Evolutionary conservation across 805 yeast genomes (phyloP).

Genomic region (Cyberlindnera mycetangii): DNA sequence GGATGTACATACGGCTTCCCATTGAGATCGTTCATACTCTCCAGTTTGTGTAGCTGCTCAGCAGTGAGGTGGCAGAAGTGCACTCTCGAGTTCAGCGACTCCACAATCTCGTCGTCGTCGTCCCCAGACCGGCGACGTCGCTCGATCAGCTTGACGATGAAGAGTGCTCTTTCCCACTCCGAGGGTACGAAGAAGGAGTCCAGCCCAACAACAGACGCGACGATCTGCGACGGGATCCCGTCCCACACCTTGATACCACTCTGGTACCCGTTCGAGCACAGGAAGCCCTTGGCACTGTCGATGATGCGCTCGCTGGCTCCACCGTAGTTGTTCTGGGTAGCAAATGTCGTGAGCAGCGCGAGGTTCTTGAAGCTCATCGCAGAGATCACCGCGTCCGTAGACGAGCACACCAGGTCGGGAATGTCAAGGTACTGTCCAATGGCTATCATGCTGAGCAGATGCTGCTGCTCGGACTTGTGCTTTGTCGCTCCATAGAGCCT

Average conservation of each 20-base stretch:
- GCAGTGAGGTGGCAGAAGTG: slow-evolving; percentile 48
- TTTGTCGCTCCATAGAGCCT: slow-evolving; percentile 44
- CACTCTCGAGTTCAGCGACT: slow-evolving; percentile 39
- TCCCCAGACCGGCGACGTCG: slow-evolving; percentile 27
- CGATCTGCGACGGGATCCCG: slow-evolving; percentile 40
- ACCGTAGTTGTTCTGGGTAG: slow-evolving; percentile 43
- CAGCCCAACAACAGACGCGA: slow-evolving; percentile 43
- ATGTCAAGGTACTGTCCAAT: slow-evolving; percentile 49
- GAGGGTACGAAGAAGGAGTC: slow-evolving; percentile 52
- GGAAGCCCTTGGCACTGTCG: slow-evolving; percentile 44
- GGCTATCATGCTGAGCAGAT: slow-evolving; percentile 44
- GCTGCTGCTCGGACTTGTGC: slow-evolving; percentile 30
- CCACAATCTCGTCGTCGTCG: slow-evolving; percentile 25
- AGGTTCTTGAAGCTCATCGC: slow-evolving; percentile 36
- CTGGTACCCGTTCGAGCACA: slow-evolving; percentile 50
- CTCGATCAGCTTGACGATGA: slow-evolving; percentile 41
- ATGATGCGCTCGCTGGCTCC: slow-evolving; percentile 42
- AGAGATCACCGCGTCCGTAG: slow-evolving; percentile 39
- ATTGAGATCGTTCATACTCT: slow-evolving; percentile 34
- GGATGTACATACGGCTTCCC: slow-evolving; percentile 40
- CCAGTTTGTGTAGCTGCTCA: slow-evolving; percentile 43
- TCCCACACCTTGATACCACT: slow-evolving; percentile 45
- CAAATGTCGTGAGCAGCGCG: slow-evolving; percentile 39
- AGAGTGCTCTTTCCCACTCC: slow-evolving; percentile 54
- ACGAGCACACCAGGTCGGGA: slow-evolving; percentile 40